Evolutionary conservation across 306 rosid genomes (phyloP), one percentile per base, ranked within the genome.

Genomic region (Macrotyloma uniflorum): DNA sequence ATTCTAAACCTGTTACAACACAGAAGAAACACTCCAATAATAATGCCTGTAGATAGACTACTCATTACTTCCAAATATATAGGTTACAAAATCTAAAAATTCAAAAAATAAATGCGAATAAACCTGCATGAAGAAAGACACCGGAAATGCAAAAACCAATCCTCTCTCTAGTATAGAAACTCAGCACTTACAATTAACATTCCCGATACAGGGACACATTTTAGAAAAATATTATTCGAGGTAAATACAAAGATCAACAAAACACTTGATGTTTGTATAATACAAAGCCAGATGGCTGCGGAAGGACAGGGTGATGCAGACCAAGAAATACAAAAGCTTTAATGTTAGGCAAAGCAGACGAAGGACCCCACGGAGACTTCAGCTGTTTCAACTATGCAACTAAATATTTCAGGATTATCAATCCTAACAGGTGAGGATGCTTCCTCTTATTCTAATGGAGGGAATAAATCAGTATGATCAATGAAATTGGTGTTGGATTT

Each of bases 401-500:
- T 59, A 83, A 67, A 67, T 81, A 83, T 79, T 72, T 77, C 85
- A 83, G 59, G 78, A 26, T 49, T 47, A 75, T 40, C 68, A 77
- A 77, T 78, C 62, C 75, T 80, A 77, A 79, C 64, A 51, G 55
- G 28, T 57, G 86, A 89, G 88, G 84, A 83, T 73, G 80, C 70
- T 70, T 86, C 87, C 88, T 38, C 94, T 83, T 90, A 78, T 85
- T 81, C 80, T 22, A 65, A 71, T 74, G 55, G 79, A 83, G 77
- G 85, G 80, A 80, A 86, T 62, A 75, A 89, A 86, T 81, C 81
- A 59, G 82, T 61, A 22, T 59, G 78, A 13, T 30, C 80, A 75
- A 85, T 53, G 88, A 57, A 77, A 57, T 70, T 79, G 78, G 18
- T n/a, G 40, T 55, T 3, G 81, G 67, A 55, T 68, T 64, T 86